These are phyloP conservation scores for Lodderomyces orthopsilosis DNA, from an alignment of 1,139 yeast genomes.

Conservation along the genomic window DNA sequence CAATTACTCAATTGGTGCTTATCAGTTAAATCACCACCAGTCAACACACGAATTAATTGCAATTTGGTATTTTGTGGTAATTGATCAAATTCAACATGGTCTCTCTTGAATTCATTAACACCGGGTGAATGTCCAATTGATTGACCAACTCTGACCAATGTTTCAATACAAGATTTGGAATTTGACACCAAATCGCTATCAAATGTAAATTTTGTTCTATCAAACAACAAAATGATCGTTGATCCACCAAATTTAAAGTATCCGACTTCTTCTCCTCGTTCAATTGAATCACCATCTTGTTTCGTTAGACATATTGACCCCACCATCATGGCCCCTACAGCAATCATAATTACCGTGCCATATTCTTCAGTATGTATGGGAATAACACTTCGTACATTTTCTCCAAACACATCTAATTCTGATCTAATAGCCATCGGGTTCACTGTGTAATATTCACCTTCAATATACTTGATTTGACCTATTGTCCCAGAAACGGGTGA, in stretches of 20 bases:
- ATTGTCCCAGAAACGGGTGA: constrained; percentile 76
- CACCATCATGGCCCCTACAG: constrained; percentile 99
- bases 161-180: constrained; percentile 70
- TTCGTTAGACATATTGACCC: constrained; percentile 81
- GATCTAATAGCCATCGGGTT: constrained; percentile 97
- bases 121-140: constrained; percentile 76
- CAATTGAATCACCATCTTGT: constrained; percentile 54
- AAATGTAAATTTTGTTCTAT: constrained; percentile 40
- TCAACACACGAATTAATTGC: constrained; percentile 57
- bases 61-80: constrained; percentile 50
- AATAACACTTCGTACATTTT: constrained; percentile 74
- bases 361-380: constrained; percentile 72
- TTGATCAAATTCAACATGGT: constrained; percentile 42
- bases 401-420: constrained; percentile 87
- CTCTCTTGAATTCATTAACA: constrained; percentile 48
- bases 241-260: constrained; percentile 97
- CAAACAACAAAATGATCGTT: constrained; percentile 63
- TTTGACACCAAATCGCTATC: constrained; percentile 74
- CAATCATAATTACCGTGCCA: constrained; percentile 74
- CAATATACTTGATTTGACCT: constrained; percentile 63
- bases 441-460: constrained; percentile 92
- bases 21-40: constrained; percentile 49
- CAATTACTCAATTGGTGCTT: constrained; percentile 34
- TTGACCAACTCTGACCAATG: constrained; percentile 86
- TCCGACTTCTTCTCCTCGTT: constrained; percentile 82